A percentile compares a stretch with the other conserved stretches of the same genome.
phyloP scores from a whole-genome alignment of 352 stramenopile genomes.

The Globisporangium rhizosaccharum region DNA sequence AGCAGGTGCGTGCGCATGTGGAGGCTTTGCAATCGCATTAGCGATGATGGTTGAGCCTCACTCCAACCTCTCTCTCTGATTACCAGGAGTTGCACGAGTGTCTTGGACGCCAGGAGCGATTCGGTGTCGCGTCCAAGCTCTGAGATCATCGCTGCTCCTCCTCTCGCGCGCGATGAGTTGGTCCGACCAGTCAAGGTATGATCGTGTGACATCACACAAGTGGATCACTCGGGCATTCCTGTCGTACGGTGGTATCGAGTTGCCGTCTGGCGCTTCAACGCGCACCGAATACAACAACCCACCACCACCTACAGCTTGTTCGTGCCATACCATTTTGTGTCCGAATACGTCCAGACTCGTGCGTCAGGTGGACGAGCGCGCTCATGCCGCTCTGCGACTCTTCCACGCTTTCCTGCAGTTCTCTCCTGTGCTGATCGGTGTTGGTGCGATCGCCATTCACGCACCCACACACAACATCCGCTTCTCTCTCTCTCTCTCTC shows the following conservation, averaged over 20 bases:
- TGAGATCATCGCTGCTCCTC: constrained; percentile 16
- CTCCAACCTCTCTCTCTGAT: not conserved
- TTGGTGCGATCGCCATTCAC: too few species aligned
- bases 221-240: not conserved
- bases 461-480: too few species aligned
- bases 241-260: not conserved
- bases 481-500: too few species aligned
- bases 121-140: constrained; percentile 33
- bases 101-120: constrained; percentile 44
- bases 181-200: not conserved
- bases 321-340: too few species aligned
- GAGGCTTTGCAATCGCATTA: constrained; percentile 8
- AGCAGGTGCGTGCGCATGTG: constrained; percentile 26
- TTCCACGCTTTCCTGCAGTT: not conserved
- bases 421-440: not conserved
- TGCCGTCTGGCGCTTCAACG: too few species aligned
- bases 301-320: not conserved
- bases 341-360: not conserved
- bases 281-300: not conserved
- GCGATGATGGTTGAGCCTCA: not conserved
- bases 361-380: not conserved
- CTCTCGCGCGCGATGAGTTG: too few species aligned
- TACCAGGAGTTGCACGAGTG: constrained; percentile 50
- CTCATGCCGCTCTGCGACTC: not conserved
- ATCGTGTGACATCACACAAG: too few species aligned